Evolutionary conservation across 176 grass and related monocot species (phyloP).

Genomic region (Oryza brachyantha): DNA sequence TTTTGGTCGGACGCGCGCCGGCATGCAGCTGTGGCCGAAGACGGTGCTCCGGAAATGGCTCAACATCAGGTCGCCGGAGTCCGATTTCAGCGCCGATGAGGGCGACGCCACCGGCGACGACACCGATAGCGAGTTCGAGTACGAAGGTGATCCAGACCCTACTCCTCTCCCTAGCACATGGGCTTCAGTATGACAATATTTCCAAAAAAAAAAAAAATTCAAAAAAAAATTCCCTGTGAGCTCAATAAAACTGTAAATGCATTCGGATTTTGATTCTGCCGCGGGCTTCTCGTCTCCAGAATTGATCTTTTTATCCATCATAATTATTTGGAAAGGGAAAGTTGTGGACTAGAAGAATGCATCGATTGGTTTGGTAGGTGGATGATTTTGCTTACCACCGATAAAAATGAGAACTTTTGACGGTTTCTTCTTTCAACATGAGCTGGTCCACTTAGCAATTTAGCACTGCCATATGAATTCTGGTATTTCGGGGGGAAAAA

Average conservation of each 20-base stretch:
- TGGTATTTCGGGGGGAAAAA: background rate
- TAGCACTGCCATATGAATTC: background rate
- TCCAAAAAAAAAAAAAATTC: too few relatives aligned
- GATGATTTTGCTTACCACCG: background rate
- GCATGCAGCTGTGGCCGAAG: conserved; percentile 83
- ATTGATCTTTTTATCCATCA: background rate
- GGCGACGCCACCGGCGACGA: conserved; percentile 66
- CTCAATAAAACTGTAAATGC: background rate
- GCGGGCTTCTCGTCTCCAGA: background rate
- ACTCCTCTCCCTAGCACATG: background rate
- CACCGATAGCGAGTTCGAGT: conserved; percentile 68
- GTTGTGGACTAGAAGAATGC: background rate
- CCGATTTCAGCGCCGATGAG: conserved; percentile 94
- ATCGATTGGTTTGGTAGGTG: background rate
- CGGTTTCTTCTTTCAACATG: background rate
- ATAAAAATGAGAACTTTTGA: background rate
- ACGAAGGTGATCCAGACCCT: conserved; percentile 47
- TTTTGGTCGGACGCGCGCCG: conserved; percentile 23
- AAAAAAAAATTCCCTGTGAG: background rate
- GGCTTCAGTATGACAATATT: background rate
- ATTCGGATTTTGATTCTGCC: background rate
- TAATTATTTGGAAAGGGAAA: background rate
- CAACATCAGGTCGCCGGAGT: conserved; percentile 80
- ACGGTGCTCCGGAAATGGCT: conserved; percentile 89
- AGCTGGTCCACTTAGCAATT: background rate